Evolutionary conservation across 768 basidiomycete species (phyloP).

Genomic region (Mycena metata): DNA sequence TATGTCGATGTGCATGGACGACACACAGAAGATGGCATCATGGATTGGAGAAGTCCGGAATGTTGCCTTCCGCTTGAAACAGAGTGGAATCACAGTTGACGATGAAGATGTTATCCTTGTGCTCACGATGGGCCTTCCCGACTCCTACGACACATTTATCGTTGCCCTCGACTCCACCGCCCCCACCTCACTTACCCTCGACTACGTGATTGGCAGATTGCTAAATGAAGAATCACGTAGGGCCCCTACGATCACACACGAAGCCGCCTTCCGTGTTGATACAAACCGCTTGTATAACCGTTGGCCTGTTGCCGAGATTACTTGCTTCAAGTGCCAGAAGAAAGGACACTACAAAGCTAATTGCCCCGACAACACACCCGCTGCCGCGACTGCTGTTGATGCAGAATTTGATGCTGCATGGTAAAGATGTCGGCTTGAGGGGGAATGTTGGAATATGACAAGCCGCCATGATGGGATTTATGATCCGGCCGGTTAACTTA

Average conservation of each 20-base stretch:
- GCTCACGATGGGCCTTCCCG: conserved; percentile 39
- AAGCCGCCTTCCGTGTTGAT: not conserved
- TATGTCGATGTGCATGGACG: conserved; percentile 36
- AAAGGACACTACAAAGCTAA: too few relatives aligned
- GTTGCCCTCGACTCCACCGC: conserved; percentile 37
- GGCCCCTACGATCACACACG: not conserved
- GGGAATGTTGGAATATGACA: too few relatives aligned
- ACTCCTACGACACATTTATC: conserved; percentile 31
- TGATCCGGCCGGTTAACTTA: too few relatives aligned
- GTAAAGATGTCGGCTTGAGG: too few relatives aligned
- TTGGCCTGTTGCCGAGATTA: conserved; percentile 3
- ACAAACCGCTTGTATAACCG: not conserved
- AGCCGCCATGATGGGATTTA: too few relatives aligned
- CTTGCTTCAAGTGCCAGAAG: conserved; percentile 22
- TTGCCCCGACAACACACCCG: conserved; percentile 6
- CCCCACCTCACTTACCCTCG: conserved; percentile 30
- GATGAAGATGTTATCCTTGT: conserved; percentile 48
- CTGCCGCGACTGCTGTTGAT: too few relatives aligned
- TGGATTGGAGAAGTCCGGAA: too few relatives aligned
- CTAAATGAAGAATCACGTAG: conserved; percentile 38
- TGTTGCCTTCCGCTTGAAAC: conserved; percentile 32
- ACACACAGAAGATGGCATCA: conserved; percentile 28
- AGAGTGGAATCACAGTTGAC: conserved; percentile 36
- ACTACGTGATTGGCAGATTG: conserved; percentile 36
- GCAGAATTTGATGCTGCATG: too few relatives aligned